Base-by-base conservation (phyloP, 441 rosid species). In the Aleurites moluccanus region DNA sequence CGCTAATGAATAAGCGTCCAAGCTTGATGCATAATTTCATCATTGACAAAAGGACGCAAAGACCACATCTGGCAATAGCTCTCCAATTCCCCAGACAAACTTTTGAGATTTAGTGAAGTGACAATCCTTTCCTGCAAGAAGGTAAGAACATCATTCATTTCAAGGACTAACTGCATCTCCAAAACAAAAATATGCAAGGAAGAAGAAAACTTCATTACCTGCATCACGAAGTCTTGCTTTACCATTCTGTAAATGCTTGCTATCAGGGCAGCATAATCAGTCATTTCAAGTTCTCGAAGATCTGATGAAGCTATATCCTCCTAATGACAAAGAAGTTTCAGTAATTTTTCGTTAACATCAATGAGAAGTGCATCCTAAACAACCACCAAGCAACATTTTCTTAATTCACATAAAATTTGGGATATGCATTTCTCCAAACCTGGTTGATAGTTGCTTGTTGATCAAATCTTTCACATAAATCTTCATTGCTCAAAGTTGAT, bases 1-100 rank as follows among this genome's bases (percentile, higher is more conserved):
- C 25, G 20, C 73, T 74, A 70, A 23, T 27, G 75, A 71, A 90
- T 73, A 59, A 75, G 80, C 57, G 70, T 88, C 96, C 94, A 92
- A 4, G 97, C 95, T 77, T 76, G 81, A 49, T 77, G 84, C 86
- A 88, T 76, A 30, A 83, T 78, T 75, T 86, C 90, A 64, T 90
- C 99, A 53, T 86, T 79, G 23, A 91, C 64, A 75, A 72, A 95
- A 18, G 97, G 98, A 27, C 83, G 90, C 81, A 95, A 77, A 18
- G 95, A 90, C 97, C 99, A 95, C 96, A 95, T 86, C 67, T 88
- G 64, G 73, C 85, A 80, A 74, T 91, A 95, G 81, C 88, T 81
- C 77, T 88, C 90, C 59, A 95, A 69, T 73, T 91, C 97, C 73
- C 70, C 88, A 1, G 88, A 73, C 3, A 85, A 78, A 67, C 88